Percentiles rank a stretch among this genome's conserved stretches.
Evolutionary conservation across 805 yeast species (phyloP).

Genomic region (Danielia oregonensis): DNA sequence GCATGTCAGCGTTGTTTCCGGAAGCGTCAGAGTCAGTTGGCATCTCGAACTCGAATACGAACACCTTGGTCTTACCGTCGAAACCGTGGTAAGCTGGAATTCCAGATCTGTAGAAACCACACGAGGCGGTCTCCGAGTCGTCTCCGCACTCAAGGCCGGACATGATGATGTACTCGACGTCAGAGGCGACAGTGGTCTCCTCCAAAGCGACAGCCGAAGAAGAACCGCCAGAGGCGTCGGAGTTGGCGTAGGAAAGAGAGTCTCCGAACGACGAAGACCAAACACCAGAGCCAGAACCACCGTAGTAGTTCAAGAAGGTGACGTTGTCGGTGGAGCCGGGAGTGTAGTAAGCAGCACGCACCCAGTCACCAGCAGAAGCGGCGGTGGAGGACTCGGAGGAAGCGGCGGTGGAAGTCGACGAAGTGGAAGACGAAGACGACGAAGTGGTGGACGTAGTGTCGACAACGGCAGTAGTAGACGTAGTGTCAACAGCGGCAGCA

Average conservation of each 20-base stretch:
- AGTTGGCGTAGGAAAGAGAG: slow-evolving; percentile 80
- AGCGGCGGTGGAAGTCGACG: slow-evolving; percentile 26
- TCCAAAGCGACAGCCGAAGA: slow-evolving; percentile 62
- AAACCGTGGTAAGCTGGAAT: slow-evolving; percentile 96
- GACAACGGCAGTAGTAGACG: slow-evolving; percentile 17
- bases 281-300: slow-evolving; percentile 87
- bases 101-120: slow-evolving; percentile 84
- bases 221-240: slow-evolving; percentile 76
- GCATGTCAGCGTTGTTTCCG: slow-evolving; percentile 79
- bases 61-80: slow-evolving; percentile 77
- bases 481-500: slow-evolving; percentile 13
- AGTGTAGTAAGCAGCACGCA: slow-evolving; percentile 61
- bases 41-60: slow-evolving; percentile 92
- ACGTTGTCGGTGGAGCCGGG: slow-evolving; percentile 70
- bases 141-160: slow-evolving; percentile 57
- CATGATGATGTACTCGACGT: slow-evolving; percentile 80
- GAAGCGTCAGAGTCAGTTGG: slow-evolving; percentile 57
- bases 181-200: slow-evolving; percentile 66
- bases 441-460: slow-evolving; percentile 21
- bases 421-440: slow-evolving; percentile 32
- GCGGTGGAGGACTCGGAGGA: slow-evolving; percentile 31
- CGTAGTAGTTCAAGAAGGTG: slow-evolving; percentile 81
- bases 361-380: slow-evolving; percentile 46
- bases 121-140: slow-evolving; percentile 39
- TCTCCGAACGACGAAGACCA: slow-evolving; percentile 88